Evolutionary conservation across 192 early-diverging fungal genomes (phyloP).

Genomic region (Entomortierella chlamydospora): DNA sequence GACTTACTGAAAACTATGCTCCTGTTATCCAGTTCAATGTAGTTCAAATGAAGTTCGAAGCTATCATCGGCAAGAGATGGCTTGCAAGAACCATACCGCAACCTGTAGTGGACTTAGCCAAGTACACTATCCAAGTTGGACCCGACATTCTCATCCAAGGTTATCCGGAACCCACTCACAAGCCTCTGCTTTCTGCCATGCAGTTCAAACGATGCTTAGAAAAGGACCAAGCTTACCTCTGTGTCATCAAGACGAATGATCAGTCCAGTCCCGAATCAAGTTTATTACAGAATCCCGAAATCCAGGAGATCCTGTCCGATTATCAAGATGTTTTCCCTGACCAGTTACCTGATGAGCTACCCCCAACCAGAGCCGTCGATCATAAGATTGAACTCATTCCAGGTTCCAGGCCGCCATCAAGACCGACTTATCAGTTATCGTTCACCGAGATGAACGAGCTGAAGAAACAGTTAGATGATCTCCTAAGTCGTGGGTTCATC

Average conservation of each 20-base stretch:
- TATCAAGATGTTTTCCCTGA: constrained; percentile 1
- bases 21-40: background rate
- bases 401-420: background rate
- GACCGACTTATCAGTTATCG: constrained; percentile 1
- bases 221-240: background rate
- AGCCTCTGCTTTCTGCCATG: background rate
- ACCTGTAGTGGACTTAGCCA: background rate
- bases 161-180: background rate
- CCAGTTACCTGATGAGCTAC: background rate
- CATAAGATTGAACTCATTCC: constrained; percentile 8
- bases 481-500: constrained; percentile 29
- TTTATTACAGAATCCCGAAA: background rate
- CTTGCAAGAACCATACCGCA: background rate
- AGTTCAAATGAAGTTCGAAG: constrained; percentile 9
- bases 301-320: background rate
- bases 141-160: background rate
- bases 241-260: background rate
- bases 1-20: no score
- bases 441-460: constrained; percentile 3
- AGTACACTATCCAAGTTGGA: background rate
- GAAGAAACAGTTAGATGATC: constrained; percentile 6
- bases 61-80: constrained; percentile 5
- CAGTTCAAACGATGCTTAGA: background rate
- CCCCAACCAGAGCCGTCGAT: background rate
- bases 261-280: background rate